Evolutionary conservation across 2,329 filamentous ascomycete genomes (phyloP), one percentile per base, ranked within the genome.

Genomic region (Clonostachys rhizophaga): DNA sequence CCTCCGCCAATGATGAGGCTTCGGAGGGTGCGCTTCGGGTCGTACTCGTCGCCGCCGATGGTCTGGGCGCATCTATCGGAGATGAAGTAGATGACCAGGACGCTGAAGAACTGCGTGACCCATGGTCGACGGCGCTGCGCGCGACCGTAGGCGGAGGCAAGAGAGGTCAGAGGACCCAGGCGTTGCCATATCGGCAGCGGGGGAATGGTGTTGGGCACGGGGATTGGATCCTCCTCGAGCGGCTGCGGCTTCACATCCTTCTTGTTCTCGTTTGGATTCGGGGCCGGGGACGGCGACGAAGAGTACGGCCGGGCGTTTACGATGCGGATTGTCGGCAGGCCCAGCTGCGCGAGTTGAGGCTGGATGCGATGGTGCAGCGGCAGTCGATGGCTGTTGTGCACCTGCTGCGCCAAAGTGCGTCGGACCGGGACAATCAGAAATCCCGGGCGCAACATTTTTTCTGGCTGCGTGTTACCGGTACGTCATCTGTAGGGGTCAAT

Each of bases 1-100:
- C 86, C 69, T 3, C 79, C 82, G 5, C 90, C 90, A 48, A 96
- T 92, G 4, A 83, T 61, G 58, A 96, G 66, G 48, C 89, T 85
- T 45, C 91, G 76, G 47, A 79, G 61, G 0, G 89, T 49, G 34
- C 47, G 40, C 48, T 71, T 68, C 5, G 83, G 78, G 60, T 90
- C 84, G 60, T 94, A 91, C 53, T 75, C 72, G 18, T 73, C 72
- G 18, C 72, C 74, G 49, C 70, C 67, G 53, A 95, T 81, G 48
- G 76, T 73, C 68, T 95, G 91, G 42, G 90, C 89, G 41, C 82
- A 84, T 47, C 94, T 54, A 64, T 95, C 91, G 9, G 87, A 89
- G 44, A 81, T 77, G 37, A 91, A 75, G 61, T 91, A 96, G 49
- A 95, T 89, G 37, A 89, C 74, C 42, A 96, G 66, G 40, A 87